These are phyloP conservation scores for Claviceps pazoutovae DNA, from an alignment of 2,329 filamentous ascomycete genomes.

Conservation along the genomic window DNA sequence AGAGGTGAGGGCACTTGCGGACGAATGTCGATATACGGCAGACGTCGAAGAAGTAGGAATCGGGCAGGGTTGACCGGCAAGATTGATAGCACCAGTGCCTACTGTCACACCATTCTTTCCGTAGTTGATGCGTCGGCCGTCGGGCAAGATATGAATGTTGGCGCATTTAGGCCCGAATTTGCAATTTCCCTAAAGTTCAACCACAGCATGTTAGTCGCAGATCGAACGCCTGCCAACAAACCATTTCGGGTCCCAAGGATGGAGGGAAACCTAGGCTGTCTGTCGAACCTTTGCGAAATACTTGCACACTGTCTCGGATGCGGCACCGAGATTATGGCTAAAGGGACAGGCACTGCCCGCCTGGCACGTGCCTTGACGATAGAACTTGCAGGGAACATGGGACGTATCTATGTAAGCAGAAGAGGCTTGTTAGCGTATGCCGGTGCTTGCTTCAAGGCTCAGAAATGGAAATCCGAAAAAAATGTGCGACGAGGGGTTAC, in stretches of 20 bases:
- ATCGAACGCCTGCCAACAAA: too few species aligned
- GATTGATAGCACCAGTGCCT: conserved; percentile 43
- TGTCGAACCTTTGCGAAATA: conserved; percentile 86
- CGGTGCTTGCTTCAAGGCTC: too few species aligned
- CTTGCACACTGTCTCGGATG: conserved; percentile 86
- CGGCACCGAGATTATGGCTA: conserved; percentile 76
- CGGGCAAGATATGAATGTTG: conserved; percentile 86
- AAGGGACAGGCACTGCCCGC: conserved; percentile 93
- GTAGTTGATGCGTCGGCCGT: conserved; percentile 83
- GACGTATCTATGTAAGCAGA: conserved; percentile 55
- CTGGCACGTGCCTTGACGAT: conserved; percentile 88
- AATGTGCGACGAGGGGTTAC: too few species aligned
- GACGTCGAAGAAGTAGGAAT: conserved; percentile 29
- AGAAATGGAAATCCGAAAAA: too few species aligned
- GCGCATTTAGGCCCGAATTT: conserved; percentile 98
- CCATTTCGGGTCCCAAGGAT: too few species aligned
- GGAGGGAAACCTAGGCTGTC: neutral
- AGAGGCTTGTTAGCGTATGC: neutral
- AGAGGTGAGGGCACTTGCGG: conserved; percentile 52
- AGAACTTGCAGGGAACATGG: conserved; percentile 99
- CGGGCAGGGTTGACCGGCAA: conserved; percentile 49
- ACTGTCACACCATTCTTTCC: conserved; percentile 55
- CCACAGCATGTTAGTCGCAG: conserved; percentile 1
- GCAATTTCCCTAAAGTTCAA: conserved; percentile 66
- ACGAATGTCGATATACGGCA: conserved; percentile 37